Percentiles rank a stretch among this genome's conserved stretches.
These are phyloP conservation scores for Saccharomycopsis vini DNA, from an alignment of 805 yeast genomes.

Conservation along the genomic window DNA sequence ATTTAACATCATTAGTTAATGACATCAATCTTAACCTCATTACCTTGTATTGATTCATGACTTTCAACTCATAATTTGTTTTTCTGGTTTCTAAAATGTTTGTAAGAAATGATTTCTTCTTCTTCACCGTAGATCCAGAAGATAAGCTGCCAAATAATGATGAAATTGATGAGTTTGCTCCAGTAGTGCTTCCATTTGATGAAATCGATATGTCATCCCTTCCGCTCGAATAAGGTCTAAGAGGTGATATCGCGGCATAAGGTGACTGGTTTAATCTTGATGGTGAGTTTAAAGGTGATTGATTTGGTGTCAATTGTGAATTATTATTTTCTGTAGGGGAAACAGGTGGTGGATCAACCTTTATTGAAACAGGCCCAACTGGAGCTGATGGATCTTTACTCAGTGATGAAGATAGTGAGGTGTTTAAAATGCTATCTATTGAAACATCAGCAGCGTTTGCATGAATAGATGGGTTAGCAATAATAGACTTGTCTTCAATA, in stretches of 20 bases:
- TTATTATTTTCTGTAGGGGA: background rate
- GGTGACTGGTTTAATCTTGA: background rate
- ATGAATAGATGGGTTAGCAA: background rate
- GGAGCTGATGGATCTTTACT: too few relatives aligned
- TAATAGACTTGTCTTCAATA: background rate
- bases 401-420: too few relatives aligned
- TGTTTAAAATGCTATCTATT: too few relatives aligned
- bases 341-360: too few relatives aligned
- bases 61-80: slow-evolving; percentile 36
- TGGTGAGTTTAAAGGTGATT: background rate
- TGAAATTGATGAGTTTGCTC: background rate
- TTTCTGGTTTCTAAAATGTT: slow-evolving; percentile 45
- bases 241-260: too few relatives aligned
- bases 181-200: background rate
- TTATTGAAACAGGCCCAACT: too few relatives aligned
- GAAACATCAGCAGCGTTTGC: background rate
- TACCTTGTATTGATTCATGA: slow-evolving; percentile 33
- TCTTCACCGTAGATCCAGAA: slow-evolving; percentile 7
- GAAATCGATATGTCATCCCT: too few relatives aligned
- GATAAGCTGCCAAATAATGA: background rate
- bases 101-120: slow-evolving; percentile 24
- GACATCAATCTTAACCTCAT: slow-evolving; percentile 33
- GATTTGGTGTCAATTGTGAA: background rate
- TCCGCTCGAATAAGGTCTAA: too few relatives aligned
- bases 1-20: slow-evolving; percentile 39